phyloP scores from a whole-genome alignment of 2,329 filamentous ascomycete genomes.

The Colletotrichum viniferum region DNA sequence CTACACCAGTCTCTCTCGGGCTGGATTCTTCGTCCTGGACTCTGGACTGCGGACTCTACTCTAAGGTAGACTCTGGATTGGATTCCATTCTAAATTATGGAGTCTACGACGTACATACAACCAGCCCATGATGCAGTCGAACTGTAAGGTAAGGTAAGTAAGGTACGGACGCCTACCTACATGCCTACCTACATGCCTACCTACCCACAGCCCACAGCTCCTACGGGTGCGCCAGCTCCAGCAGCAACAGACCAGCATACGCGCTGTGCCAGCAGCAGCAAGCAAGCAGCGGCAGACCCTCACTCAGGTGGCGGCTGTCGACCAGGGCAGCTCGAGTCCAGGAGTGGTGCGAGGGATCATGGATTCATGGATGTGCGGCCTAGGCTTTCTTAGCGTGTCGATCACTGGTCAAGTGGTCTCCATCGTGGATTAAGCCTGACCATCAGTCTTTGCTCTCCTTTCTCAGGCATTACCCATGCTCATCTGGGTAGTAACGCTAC shows the following conservation, averaged over 20 bases:
- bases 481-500: neutral
- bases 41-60: neutral
- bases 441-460: neutral
- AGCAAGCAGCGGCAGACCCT: neutral
- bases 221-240: neutral
- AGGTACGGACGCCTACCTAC: too few species aligned
- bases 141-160: neutral
- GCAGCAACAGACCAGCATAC: neutral
- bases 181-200: too few species aligned
- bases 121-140: neutral
- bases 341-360: neutral
- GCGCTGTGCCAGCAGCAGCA: neutral
- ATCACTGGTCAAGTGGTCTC: constrained; percentile 3
- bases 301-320: neutral
- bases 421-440: neutral
- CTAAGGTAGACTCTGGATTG: neutral
- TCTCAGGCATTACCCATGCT: neutral
- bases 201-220: neutral
- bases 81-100: neutral
- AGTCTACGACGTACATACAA: neutral
- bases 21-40: neutral
- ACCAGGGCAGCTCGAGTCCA: neutral
- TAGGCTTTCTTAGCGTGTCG: constrained; percentile 10
- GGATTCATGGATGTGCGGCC: constrained; percentile 2
- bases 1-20: neutral